Conservation (phyloP, 345 rosid species). For the Dipteronia sinensis region DNA sequence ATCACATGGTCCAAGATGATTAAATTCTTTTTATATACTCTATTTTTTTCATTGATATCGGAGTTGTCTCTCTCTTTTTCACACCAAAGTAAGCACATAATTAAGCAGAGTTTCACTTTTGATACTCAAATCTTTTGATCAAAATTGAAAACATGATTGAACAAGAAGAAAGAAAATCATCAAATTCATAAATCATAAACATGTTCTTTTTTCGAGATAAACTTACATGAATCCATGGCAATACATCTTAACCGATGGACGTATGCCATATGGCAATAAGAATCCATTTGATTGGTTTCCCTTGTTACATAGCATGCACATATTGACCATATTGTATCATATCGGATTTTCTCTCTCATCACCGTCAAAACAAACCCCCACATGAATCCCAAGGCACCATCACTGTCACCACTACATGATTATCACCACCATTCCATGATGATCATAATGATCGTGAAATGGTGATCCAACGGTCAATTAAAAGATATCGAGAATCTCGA, state of each 20-base stretch:
- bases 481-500: slow-evolving; percentile 68
- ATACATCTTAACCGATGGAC: too few relatives aligned
- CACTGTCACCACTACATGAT: neutral
- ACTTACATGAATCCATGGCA: too few relatives aligned
- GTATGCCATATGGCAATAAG: too few relatives aligned
- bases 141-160: neutral
- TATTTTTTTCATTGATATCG: neutral
- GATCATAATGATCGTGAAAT: neutral
- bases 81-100: neutral
- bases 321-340: too few relatives aligned
- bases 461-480: slow-evolving; percentile 11
- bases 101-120: neutral
- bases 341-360: neutral
- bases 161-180: neutral
- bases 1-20: neutral
- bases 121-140: neutral
- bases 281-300: too few relatives aligned
- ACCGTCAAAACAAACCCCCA: neutral
- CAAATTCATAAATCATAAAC: neutral
- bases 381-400: slow-evolving; percentile 3
- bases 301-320: too few relatives aligned
- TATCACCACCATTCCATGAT: too few relatives aligned
- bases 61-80: neutral
- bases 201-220: too few relatives aligned
- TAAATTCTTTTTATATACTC: too few relatives aligned